Evolutionary conservation across 106 monocot species (phyloP), one percentile per base, ranked within the genome.

Genomic region (Dendrobium huoshanense): DNA sequence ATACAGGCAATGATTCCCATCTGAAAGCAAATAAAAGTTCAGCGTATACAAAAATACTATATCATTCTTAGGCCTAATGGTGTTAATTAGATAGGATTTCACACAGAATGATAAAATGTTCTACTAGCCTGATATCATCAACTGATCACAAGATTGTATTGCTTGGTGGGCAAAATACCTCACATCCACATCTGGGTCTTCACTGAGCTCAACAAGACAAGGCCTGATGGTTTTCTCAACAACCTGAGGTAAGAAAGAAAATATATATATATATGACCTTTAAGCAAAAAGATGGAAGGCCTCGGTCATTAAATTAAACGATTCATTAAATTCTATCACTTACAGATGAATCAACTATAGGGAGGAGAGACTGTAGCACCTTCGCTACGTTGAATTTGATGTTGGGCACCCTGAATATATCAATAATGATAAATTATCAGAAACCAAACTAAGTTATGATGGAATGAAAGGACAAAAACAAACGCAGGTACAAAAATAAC

Each of bases 301-400:
- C 37, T 37, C 64, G 37, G 0, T 16, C 2, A 70, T 70, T 2
- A 37, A 22, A 33, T 70, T 11, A 17, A 15, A 29, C 37, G 15
- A 33, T 37, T 15, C 29, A 7, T 65, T 13, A 45, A 48, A 31
- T 47, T 49, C 0, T 47, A 33, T 24, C 15, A 89, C 96, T 93
- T 81, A 96, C 96, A 74, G 88, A 86, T 40, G 85, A 85, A 48
- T 91, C 87, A 16, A 96, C 85, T 58, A 93, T 87, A 29, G 96
- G 85, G 41, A 91, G 70, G 42, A 96, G 85, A 49, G 96, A 84
- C 27, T 96, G 90, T 47, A 96, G 59, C 83, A 96, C 93, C 82
- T 96, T 96, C 33, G 93, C 96, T 33, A 91, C 93, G 81, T 96
- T 96, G 84, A 96, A 96, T 80, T 93, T 96, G 67, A 96, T 93